Evolutionary conservation across 345 rosid species (phyloP).

Genomic region (Raphanus sativus): DNA sequence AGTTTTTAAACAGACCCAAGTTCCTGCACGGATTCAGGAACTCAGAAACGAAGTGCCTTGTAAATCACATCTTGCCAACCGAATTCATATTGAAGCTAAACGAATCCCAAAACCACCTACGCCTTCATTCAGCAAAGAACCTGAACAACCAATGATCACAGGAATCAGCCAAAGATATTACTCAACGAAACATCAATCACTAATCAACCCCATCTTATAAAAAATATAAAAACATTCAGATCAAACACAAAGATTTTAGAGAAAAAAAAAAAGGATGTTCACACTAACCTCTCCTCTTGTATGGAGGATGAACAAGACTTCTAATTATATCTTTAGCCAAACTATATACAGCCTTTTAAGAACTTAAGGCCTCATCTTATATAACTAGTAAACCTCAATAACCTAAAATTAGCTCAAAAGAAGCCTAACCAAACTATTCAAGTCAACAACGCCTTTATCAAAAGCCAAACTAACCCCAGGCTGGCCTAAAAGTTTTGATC

Average conservation of each 20-base stretch:
- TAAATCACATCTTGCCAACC: constrained; percentile 38
- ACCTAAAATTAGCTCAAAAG: constrained; percentile 34
- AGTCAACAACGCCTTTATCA: constrained; percentile 34
- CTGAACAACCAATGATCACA: constrained; percentile 28
- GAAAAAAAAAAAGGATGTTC: background rate
- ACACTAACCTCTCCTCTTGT: constrained; percentile 16
- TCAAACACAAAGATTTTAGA: constrained; percentile 1
- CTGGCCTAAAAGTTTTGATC: constrained; percentile 21
- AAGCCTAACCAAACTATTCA: constrained; percentile 27
- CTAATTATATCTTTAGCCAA: background rate
- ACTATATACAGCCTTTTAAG: constrained; percentile 9
- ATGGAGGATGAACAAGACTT: constrained; percentile 10
- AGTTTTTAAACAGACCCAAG: constrained; percentile 20
- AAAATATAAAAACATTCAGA: background rate
- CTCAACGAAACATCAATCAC: background rate
- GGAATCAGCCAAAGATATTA: background rate
- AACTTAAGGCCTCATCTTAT: constrained; percentile 1
- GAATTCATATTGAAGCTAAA: constrained; percentile 3
- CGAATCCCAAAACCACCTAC: constrained; percentile 10
- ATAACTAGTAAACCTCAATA: constrained; percentile 20
- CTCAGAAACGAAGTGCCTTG: constrained; percentile 18
- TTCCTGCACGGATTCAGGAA: constrained; percentile 46
- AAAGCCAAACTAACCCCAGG: constrained; percentile 9
- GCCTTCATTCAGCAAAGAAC: constrained; percentile 21
- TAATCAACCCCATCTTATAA: background rate